Base-by-base conservation (phyloP, 2,329 filamentous ascomycete species). In the Cercospora canescens region DNA sequence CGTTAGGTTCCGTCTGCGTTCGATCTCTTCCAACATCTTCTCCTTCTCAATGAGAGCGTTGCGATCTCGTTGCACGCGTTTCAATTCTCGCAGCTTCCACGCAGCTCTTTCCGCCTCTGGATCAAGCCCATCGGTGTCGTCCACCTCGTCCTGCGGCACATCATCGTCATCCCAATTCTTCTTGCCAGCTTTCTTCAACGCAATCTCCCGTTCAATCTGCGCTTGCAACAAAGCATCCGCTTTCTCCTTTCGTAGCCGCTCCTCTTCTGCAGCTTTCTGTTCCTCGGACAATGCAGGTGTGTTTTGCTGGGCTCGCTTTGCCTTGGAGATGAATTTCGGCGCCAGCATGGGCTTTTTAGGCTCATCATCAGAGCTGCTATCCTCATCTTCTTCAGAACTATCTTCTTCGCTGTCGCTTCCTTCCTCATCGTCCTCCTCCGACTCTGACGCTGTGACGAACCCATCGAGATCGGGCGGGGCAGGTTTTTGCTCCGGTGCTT, bases 21-120 rank as follows among this genome's bases (percentile, higher is more conserved):
- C 95, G 37, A 96, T 85, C 80, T 98, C 94, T 60, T 93, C 95
- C 52, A 90, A 86, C 80, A 97, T 94, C 69, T 87, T 88, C 81
- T 99, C 95, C 35, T 88, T 88, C 70, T 86, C 93, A 73, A 99
- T 94, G 12, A 72, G 60, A 1, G 88, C 88, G 72, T 93, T 89
- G 28, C 95, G 89, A 73, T 95, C 91, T 59, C 95, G 88, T 81
- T 94, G 94, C 71, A 98, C 88, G 8, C 95, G 90, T 78, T 90
- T 90, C 48, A 99, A 85, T 80, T 99, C 95, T 57, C 95, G 89
- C 58, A 99, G 85, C 76, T 94, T 95, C 94, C 95, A 99, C 0
- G 94, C 93, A 6, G 93, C 93, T 69, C 90, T 87, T 79, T 99
- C 95, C 7, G 92, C 93, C 69, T 91, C 93, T 0, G 92, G 91